Evolutionary conservation across 768 basidiomycete species (phyloP).

Genomic region (Tricholoma saponaceum): DNA sequence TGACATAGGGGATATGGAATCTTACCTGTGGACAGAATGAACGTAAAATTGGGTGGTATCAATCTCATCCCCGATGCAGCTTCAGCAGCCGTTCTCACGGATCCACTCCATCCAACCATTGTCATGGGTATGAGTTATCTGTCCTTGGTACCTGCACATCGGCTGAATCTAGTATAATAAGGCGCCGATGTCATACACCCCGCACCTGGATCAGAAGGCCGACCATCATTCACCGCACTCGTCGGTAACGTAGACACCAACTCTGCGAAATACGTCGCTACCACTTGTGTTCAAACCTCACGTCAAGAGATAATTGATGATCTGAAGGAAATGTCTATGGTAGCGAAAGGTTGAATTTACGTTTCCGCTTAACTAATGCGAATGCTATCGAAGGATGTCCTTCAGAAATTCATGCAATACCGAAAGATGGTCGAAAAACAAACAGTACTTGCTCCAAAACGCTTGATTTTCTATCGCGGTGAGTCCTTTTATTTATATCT

Average conservation of each 20-base stretch:
- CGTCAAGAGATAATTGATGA: constrained; percentile 70
- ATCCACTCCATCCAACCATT: constrained; percentile 68
- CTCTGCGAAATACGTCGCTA: constrained; percentile 59
- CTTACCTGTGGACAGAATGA: constrained; percentile 45
- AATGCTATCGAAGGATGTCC: constrained; percentile 35
- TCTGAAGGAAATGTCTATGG: constrained; percentile 59
- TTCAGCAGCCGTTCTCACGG: constrained; percentile 52
- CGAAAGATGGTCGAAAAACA: constrained; percentile 44
- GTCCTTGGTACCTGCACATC: not conserved
- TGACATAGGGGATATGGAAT: not conserved
- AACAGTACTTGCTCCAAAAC: constrained; percentile 37
- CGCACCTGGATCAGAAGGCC: constrained; percentile 63
- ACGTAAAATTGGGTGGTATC: constrained; percentile 81
- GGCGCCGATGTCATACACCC: constrained; percentile 82
- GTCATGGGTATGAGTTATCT: constrained; percentile 54
- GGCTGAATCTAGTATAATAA: constrained; percentile 18
- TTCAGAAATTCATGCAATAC: constrained; percentile 53
- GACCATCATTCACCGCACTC: constrained; percentile 74
- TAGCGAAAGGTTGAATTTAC: constrained; percentile 12
- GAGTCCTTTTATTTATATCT: constrained; percentile 10
- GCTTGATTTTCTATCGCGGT: constrained; percentile 75
- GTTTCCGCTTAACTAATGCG: not conserved
- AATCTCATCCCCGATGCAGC: constrained; percentile 67
- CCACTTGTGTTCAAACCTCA: constrained; percentile 52
- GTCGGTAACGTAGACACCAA: constrained; percentile 74